phyloP scores from a whole-genome alignment of 331 rosid genomes.

The Spiraea crenata region DNA sequence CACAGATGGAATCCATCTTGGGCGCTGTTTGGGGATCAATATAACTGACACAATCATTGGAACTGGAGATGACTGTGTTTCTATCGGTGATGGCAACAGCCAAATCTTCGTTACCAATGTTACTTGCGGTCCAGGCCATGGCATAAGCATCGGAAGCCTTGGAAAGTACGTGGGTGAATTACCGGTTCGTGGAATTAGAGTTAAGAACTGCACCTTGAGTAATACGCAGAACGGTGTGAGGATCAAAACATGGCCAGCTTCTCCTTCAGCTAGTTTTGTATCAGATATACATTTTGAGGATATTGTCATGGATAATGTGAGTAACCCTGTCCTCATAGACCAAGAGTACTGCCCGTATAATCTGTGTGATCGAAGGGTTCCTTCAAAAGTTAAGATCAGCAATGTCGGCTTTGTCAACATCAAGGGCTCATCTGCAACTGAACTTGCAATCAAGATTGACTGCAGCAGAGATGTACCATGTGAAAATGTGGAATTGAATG shows the following conservation, averaged over 20 bases:
- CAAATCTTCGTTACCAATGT: not conserved
- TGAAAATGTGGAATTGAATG: slow-evolving; percentile 28
- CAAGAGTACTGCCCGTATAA: slow-evolving; percentile 53
- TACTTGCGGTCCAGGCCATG: slow-evolving; percentile 14
- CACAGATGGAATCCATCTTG: slow-evolving; percentile 19
- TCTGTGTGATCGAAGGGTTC: slow-evolving; percentile 26
- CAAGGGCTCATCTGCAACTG: slow-evolving; percentile 34
- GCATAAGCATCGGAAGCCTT: slow-evolving; percentile 20
- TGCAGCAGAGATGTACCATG: slow-evolving; percentile 50
- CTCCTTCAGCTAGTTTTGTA: not conserved
- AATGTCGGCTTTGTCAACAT: slow-evolving; percentile 41
- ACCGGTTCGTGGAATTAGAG: not conserved
- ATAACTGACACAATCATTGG: not conserved
- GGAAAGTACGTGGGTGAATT: slow-evolving; percentile 2
- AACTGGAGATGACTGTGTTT: slow-evolving; percentile 24
- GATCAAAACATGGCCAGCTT: slow-evolving; percentile 34
- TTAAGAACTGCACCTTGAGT: not conserved
- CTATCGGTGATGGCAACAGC: slow-evolving; percentile 14
- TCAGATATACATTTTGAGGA: slow-evolving; percentile 35
- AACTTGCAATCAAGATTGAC: slow-evolving; percentile 30
- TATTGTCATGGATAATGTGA: slow-evolving; percentile 35
- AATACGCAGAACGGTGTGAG: not conserved
- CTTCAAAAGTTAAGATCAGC: slow-evolving; percentile 45
- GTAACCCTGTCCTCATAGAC: slow-evolving; percentile 44
- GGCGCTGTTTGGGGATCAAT: slow-evolving; percentile 13